Evolutionary conservation across 352 stramenopile genomes (phyloP).

Genomic region (Phytophthora idaei): DNA sequence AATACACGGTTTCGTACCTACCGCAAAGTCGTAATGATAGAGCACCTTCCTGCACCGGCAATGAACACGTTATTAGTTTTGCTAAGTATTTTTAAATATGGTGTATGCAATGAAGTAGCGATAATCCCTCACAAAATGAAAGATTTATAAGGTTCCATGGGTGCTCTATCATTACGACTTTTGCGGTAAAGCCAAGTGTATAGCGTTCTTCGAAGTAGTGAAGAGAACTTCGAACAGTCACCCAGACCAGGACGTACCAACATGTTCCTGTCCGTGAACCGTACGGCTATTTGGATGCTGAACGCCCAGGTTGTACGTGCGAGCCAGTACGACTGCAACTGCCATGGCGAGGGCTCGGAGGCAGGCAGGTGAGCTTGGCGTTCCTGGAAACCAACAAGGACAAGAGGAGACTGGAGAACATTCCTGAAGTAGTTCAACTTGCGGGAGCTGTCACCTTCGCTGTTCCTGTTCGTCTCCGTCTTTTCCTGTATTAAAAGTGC

Average conservation of each 20-base stretch:
- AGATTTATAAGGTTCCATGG: too few relatives aligned
- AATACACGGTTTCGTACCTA: too few relatives aligned
- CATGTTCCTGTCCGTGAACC: conserved; percentile 42
- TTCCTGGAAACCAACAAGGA: conserved; percentile 62
- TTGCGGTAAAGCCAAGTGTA: too few relatives aligned
- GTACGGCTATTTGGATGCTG: conserved; percentile 77
- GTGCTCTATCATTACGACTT: too few relatives aligned
- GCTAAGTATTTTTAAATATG: too few relatives aligned
- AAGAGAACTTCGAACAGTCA: conserved; percentile 18
- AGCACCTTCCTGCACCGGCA: too few relatives aligned
- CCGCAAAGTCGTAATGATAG: too few relatives aligned
- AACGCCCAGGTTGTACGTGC: conserved; percentile 71
- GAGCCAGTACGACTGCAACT: conserved; percentile 81
- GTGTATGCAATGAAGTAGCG: too few relatives aligned
- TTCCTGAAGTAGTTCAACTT: conserved; percentile 90
- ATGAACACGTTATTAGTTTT: too few relatives aligned
- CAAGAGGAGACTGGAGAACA: conserved; percentile 76
- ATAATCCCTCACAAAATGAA: too few relatives aligned
- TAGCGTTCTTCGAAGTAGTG: conserved; percentile 14
- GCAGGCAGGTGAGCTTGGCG: conserved; percentile 71
- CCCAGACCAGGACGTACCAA: conserved; percentile 29
- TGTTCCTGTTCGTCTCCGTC: conserved; percentile 24
- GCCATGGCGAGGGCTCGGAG: conserved; percentile 50
- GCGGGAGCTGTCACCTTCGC: conserved; percentile 42
- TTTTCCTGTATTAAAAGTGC: conserved; percentile 24